These are phyloP conservation scores for Sergeia podlipaevii DNA, from an alignment of 208 protist species.

Conservation along the genomic window DNA sequence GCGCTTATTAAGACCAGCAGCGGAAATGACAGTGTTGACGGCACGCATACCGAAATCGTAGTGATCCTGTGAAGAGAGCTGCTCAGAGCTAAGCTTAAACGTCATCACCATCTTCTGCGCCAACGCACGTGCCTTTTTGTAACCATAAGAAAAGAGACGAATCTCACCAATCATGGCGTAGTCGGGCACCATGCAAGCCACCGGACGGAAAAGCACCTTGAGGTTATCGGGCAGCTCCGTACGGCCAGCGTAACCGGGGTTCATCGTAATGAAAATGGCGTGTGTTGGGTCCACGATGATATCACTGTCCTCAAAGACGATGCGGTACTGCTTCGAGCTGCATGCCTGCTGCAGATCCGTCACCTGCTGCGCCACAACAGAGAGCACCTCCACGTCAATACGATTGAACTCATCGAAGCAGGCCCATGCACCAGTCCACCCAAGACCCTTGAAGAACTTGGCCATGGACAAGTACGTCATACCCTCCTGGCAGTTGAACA, in stretches of 20 bases:
- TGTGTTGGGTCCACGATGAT: conserved; percentile 93
- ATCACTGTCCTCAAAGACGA: conserved; percentile 93
- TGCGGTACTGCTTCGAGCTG: conserved; percentile 89
- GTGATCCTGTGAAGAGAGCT: conserved; percentile 98
- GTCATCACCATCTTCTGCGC: conserved; percentile 98
- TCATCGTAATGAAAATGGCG: conserved; percentile 98
- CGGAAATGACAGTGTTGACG: conserved; percentile 98
- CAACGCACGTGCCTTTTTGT: conserved; percentile 93
- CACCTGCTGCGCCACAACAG: conserved; percentile 96
- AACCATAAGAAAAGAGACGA: conserved; percentile 98
- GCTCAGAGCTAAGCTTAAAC: conserved; percentile 98
- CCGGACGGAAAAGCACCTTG: conserved; percentile 97
- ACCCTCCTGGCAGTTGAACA: conserved; percentile 98
- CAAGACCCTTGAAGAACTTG: conserved; percentile 97
- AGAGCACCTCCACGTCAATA: conserved; percentile 97
- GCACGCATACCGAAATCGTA: conserved; percentile 99
- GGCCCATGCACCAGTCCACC: conserved; percentile 96
- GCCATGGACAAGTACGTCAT: conserved; percentile 96
- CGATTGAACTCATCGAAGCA: conserved; percentile 99
- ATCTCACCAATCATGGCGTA: conserved; percentile 99
- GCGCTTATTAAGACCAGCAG: conserved; percentile 95
- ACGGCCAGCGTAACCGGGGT: conserved; percentile 98
- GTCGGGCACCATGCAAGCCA: conserved; percentile 99
- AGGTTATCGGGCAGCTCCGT: conserved; percentile 99
- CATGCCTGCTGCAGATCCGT: conserved; percentile 95